phyloP scores from a whole-genome alignment of 495 filamentous ascomycete genomes.

The Tuber umbilicatum region DNA sequence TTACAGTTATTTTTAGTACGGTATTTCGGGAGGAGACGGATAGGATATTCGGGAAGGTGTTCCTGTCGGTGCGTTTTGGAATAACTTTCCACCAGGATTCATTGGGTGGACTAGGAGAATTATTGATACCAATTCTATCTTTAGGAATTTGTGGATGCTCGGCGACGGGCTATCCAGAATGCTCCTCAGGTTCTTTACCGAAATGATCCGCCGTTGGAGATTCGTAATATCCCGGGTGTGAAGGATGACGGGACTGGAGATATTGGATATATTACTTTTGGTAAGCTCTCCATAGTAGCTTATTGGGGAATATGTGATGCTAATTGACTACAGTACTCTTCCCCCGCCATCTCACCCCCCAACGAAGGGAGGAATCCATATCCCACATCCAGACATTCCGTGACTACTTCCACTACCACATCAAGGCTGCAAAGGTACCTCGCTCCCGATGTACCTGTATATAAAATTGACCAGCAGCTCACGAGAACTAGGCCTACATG shows the following conservation, averaged over 20 bases:
- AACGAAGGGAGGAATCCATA: conserved; percentile 87
- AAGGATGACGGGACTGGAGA: conserved; percentile 65
- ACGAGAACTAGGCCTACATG: conserved; percentile 70
- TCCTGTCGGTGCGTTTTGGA: conserved; percentile 54
- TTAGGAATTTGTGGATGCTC: conserved; percentile 92
- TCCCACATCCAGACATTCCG: conserved; percentile 99
- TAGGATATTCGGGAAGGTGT: conserved; percentile 92
- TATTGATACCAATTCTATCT: conserved; percentile 32
- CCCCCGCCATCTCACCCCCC: conserved; percentile 82
- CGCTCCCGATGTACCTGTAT: background rate
- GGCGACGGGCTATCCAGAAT: conserved; percentile 91
- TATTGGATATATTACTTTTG: conserved; percentile 96
- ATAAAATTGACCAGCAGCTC: conserved; percentile 1
- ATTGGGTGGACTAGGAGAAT: conserved; percentile 6
- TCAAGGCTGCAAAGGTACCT: conserved; percentile 89
- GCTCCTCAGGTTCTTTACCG: conserved; percentile 96
- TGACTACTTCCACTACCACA: conserved; percentile 99
- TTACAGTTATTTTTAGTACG: conserved; percentile 98
- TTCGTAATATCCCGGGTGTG: conserved; percentile 78
- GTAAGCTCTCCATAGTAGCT: conserved; percentile 47
- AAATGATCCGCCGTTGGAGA: conserved; percentile 86
- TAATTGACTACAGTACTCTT: conserved; percentile 65
- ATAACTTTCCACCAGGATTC: background rate
- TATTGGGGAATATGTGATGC: background rate
- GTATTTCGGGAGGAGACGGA: conserved; percentile 97